These are phyloP conservation scores for Gaeumannomyces sp. DNA, from an alignment of 2,329 filamentous ascomycete species.

Conservation along the genomic window DNA sequence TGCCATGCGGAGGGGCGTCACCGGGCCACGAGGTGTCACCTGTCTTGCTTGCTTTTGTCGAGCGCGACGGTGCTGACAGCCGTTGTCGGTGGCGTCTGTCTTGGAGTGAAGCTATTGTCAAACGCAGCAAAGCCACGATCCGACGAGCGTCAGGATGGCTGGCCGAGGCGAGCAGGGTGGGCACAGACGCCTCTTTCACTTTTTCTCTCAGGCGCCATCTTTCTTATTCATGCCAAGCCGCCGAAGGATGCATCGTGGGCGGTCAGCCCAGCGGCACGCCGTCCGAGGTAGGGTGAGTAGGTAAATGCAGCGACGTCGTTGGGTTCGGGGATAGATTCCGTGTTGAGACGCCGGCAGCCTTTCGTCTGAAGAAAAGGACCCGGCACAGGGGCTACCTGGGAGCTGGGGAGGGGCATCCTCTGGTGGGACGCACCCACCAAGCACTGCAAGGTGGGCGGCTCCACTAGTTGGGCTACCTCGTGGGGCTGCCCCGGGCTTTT, in stretches of 20 bases:
- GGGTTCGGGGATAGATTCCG: neutral
- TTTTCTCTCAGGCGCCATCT: neutral
- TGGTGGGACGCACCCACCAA: too few species aligned
- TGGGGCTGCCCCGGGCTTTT: too few species aligned
- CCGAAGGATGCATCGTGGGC: neutral
- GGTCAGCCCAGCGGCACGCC: neutral
- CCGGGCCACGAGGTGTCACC: neutral
- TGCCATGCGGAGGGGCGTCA: neutral
- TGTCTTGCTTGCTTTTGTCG: neutral
- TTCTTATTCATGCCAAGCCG: neutral
- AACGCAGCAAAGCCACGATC: neutral
- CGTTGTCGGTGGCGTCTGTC: neutral
- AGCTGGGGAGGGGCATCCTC: too few species aligned
- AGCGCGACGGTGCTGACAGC: neutral
- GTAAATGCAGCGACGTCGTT: slow-evolving; percentile 8
- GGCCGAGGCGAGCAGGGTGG: neutral
- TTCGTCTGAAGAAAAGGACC: neutral
- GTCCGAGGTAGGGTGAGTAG: neutral
- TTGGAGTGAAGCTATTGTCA: neutral
- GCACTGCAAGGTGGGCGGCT: too few species aligned
- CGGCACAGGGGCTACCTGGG: too few species aligned
- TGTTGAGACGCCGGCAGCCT: neutral
- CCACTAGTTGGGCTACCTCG: too few species aligned
- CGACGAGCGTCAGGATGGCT: neutral
- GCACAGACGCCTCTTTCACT: neutral